Evolutionary conservation across 192 early-diverging fungal genomes (phyloP).

Genomic region (Linnemannia schmuckeri): DNA sequence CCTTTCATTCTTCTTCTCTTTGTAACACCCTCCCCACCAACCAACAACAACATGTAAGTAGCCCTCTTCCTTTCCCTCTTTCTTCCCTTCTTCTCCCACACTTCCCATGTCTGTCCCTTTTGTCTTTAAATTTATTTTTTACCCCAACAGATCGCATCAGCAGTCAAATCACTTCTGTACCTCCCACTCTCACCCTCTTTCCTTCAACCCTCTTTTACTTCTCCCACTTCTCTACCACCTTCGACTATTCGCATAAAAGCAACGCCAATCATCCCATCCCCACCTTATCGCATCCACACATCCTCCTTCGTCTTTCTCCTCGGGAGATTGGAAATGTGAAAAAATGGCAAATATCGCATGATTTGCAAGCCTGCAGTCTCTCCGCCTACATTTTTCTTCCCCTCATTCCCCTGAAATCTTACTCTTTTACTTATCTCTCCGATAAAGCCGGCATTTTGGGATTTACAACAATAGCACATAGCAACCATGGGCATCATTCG

Average conservation of each 20-base stretch:
- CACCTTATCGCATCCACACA: not conserved
- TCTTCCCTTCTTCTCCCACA: not conserved
- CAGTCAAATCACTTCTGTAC: not conserved
- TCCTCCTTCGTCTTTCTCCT: not conserved
- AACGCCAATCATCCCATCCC: not conserved
- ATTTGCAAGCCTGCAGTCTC: not conserved
- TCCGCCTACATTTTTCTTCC: no score
- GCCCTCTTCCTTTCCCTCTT: not conserved
- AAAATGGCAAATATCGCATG: not conserved
- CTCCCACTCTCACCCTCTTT: not conserved
- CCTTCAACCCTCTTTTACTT: not conserved
- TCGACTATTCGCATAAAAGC: not conserved
- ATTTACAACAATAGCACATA: not conserved
- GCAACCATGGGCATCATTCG: not conserved
- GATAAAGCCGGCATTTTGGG: not conserved
- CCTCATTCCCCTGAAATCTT: no score
- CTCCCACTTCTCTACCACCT: not conserved
- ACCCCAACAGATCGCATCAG: conserved; percentile 8
- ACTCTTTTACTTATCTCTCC: no score
- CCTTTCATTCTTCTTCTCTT: not conserved
- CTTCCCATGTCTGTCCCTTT: not conserved
- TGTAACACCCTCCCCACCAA: conserved; percentile 5
- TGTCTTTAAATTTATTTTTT: conserved; percentile 5
- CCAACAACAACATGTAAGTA: not conserved
- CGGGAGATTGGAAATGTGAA: not conserved